phyloP scores from a whole-genome alignment of 2,329 filamentous ascomycete genomes.

The Gnomoniopsis smithogilvyi region DNA sequence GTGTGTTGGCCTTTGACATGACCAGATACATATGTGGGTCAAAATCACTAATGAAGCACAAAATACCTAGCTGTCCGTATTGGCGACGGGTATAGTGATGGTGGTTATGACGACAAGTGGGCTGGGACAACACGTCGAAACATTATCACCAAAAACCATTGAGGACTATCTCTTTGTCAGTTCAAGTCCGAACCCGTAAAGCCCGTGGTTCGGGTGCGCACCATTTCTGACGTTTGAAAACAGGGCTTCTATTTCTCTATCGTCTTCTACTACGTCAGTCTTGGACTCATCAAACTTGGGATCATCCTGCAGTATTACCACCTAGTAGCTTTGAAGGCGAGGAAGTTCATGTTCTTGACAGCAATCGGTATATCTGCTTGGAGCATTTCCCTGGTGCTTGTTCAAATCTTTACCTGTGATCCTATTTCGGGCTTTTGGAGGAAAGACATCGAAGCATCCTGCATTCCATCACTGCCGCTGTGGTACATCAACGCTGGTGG shows the following conservation, averaged over 20 bases:
- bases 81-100: slow-evolving; percentile 14
- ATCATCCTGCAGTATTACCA: slow-evolving; percentile 11
- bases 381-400: background rate
- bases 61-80: background rate
- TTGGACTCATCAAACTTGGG: slow-evolving; percentile 9
- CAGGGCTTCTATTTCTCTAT: slow-evolving; percentile 10
- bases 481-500: slow-evolving; percentile 14
- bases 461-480: slow-evolving; percentile 7
- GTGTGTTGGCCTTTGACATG: slow-evolving; percentile 24
- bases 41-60: background rate
- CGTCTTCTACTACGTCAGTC: slow-evolving; percentile 9
- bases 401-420: slow-evolving; percentile 4
- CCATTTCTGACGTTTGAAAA: background rate
- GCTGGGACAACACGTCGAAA: slow-evolving; percentile 18
- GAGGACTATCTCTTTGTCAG: slow-evolving; percentile 6
- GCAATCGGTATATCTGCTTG: slow-evolving; percentile 1
- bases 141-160: slow-evolving; percentile 3
- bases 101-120: slow-evolving; percentile 18
- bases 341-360: background rate
- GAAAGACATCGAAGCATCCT: background rate
- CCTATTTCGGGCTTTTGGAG: slow-evolving; percentile 10
- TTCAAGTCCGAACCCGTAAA: background rate
- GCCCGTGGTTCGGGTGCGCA: no score
- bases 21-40: background rate
- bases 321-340: slow-evolving; percentile 7